A percentile compares a stretch with the other conserved stretches of the same genome.
Evolutionary conservation across 345 rosid species (phyloP).

Genomic region (Gossypium thurberi): DNA sequence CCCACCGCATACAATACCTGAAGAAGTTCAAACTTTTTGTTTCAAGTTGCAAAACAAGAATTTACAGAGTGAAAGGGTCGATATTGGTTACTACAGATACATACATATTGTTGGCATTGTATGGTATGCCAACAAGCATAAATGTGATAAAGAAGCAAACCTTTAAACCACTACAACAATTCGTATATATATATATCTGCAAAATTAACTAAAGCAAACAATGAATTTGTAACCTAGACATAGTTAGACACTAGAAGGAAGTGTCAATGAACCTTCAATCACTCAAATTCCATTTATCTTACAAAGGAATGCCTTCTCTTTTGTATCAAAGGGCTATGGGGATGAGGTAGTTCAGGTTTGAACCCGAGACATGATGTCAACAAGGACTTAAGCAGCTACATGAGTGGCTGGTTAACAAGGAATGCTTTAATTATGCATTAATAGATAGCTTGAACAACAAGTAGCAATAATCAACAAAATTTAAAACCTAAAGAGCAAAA

Average conservation of each 20-base stretch:
- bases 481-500: neutral
- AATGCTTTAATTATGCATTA: neutral
- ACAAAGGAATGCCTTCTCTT: neutral
- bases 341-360: too few relatives aligned
- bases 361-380: too few relatives aligned
- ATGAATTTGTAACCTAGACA: slow-evolving; percentile 1
- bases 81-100: neutral
- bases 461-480: neutral
- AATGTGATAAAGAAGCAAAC: neutral
- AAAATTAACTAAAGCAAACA: neutral
- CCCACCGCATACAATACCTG: slow-evolving; percentile 90
- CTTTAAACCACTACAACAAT: neutral
- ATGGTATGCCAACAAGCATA: neutral
- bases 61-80: neutral
- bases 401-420: too few relatives aligned
- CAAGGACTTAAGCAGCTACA: too few relatives aligned
- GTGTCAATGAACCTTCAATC: neutral
- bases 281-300: neutral
- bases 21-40: neutral
- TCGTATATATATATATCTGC: neutral
- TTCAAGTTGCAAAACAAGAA: neutral
- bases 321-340: too few relatives aligned
- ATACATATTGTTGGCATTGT: neutral
- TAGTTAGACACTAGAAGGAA: neutral
- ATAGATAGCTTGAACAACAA: neutral